Evolutionary conservation across 345 rosid genomes (phyloP), one percentile per base, ranked within the genome.

Genomic region (Citrus sp.): DNA sequence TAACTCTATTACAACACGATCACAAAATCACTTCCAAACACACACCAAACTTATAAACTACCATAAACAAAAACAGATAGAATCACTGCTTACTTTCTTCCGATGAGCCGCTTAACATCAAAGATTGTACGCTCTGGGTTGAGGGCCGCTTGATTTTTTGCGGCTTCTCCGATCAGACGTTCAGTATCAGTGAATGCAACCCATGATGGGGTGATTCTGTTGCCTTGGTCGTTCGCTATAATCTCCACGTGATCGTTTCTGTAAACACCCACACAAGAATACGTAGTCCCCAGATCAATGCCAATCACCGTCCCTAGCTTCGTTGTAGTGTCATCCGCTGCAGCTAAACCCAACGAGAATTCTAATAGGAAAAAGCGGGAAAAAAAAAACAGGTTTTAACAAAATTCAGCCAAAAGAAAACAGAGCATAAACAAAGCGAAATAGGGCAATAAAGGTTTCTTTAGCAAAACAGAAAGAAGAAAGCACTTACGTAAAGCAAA

Each of bases 131-230:
- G 81, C 3, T 88, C 84, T 2, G 90, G 80, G 70, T 87, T 90
- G 77, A 78, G 40, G 28, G 90, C 80, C 28, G 91, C 90, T 77
- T 90, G 93, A 74, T 87, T 90, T 81, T 90, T 90, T 3, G 92
- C 90, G 0, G 93, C 92, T 49, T 89, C 90, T 40, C 93, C 96
- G 4, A 92, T 87, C 51, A 90, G 86, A 80, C 91, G 89, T 79
- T 92, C 90, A 0, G 85, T 81, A 35, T 88, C 93, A 30, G 93
- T 86, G 80, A 89, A 91, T 1, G 94, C 92, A 51, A 90, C 94
- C 92, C 92, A 87, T 0, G 94, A 89, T 49, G 94, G 92, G 62
- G 91, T 90, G 69, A 87, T 88, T 75, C 94, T 83, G 83, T 89
- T 89, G 2, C 90, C 92, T 67, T 89, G 90, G 83, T 90, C 89